Conservation (phyloP, 139 green algal species). For the Astrephomene gubernaculifera region DNA sequence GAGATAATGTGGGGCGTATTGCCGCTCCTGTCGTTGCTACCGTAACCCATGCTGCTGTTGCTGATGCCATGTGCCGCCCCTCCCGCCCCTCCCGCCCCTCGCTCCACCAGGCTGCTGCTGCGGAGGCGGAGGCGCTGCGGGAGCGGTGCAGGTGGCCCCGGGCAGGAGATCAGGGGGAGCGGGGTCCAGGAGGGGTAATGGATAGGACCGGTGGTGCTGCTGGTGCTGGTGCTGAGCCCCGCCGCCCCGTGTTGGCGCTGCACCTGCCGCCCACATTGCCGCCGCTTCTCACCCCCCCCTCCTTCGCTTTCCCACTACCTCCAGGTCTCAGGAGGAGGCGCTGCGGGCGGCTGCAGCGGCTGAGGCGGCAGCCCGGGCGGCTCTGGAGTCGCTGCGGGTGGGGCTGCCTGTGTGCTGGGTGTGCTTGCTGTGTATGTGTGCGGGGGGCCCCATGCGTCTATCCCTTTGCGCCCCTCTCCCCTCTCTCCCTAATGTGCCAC, state of each 20-base stretch:
- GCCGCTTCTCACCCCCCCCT: background rate
- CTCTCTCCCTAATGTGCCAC: no score
- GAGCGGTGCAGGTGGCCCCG: conserved; percentile 7
- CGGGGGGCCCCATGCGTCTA: no score
- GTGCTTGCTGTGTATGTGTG: no score
- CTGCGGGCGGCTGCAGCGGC: background rate
- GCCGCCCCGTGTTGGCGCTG: background rate
- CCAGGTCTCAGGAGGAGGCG: conserved; percentile 12
- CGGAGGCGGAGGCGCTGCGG: background rate
- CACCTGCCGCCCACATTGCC: background rate
- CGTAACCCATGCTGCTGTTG: no score
- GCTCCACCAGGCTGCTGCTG: background rate
- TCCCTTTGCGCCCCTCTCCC: no score
- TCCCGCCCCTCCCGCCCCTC: background rate
- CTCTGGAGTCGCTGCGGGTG: conserved; percentile 17
- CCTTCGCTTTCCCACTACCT: background rate
- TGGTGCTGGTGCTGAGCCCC: background rate
- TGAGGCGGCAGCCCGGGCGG: conserved; percentile 18
- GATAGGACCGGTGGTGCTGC: background rate
- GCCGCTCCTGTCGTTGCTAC: no score
- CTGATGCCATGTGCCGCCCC: no score
- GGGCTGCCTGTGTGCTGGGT: no score
- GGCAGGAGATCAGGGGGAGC: no score
- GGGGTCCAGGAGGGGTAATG: no score
- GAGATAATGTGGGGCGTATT: no score